phyloP scores from a whole-genome alignment of 441 rosid genomes.

The Metrosideros polymorpha region DNA sequence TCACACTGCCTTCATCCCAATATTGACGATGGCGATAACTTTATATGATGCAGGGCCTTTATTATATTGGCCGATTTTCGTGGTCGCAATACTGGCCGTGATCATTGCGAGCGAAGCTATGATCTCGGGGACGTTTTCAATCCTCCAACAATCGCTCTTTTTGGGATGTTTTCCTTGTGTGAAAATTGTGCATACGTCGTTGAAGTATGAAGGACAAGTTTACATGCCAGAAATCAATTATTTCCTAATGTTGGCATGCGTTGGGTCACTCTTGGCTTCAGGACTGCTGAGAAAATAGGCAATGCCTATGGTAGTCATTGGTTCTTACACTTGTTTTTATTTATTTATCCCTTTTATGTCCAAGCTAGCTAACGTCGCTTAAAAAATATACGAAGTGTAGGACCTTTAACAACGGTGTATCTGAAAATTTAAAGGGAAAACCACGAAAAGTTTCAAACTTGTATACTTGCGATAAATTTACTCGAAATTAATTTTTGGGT shows the following conservation, averaged over 20 bases:
- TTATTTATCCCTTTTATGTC: neutral
- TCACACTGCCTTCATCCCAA: no score
- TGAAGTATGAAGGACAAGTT: constrained; percentile 38
- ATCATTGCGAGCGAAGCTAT: no score
- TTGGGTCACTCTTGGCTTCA: constrained; percentile 30
- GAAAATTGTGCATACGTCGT: constrained; percentile 39
- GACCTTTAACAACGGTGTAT: neutral
- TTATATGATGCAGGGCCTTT: no score
- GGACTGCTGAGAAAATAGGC: constrained; percentile 27
- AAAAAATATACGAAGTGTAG: neutral
- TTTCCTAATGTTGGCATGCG: constrained; percentile 35
- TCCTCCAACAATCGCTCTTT: constrained; percentile 35
- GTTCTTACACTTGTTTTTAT: neutral
- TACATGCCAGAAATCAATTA: no score
- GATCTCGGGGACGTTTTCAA: constrained; percentile 47
- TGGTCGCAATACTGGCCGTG: no score
- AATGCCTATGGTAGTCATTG: constrained; percentile 33
- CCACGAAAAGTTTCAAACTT: no score
- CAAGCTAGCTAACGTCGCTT: neutral
- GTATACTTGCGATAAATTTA: no score
- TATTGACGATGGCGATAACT: no score
- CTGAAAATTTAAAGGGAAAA: no score
- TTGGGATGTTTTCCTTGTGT: constrained; percentile 51
- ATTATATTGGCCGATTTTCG: no score
- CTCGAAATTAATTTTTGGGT: no score